phyloP scores from a whole-genome alignment of 2,329 filamentous ascomycete species.

The Neurospora crassa region DNA sequence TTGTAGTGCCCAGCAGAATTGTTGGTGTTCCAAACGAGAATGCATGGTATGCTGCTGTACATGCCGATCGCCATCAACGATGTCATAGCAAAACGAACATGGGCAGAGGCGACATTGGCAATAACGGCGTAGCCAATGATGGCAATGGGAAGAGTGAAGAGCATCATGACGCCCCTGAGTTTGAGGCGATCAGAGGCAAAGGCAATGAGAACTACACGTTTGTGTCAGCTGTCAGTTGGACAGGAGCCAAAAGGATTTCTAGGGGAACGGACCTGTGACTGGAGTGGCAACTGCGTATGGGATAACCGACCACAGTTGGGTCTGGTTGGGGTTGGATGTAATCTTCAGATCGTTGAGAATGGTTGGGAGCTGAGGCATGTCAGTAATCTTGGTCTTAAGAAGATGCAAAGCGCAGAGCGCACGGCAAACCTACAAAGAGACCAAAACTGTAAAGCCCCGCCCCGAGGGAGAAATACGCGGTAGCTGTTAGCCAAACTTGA shows the following conservation, averaged over 20 bases:
- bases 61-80: conserved; percentile 58
- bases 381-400: background rate
- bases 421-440: conserved; percentile 42
- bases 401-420: background rate
- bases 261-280: conserved; percentile 32
- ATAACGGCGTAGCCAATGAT: conserved; percentile 58
- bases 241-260: background rate
- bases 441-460: conserved; percentile 54
- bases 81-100: conserved; percentile 54
- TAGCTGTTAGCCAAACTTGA: conserved; percentile 54
- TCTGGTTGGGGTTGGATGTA: conserved; percentile 43
- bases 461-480: conserved; percentile 50
- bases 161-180: conserved; percentile 51
- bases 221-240: background rate
- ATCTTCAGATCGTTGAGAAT: conserved; percentile 50
- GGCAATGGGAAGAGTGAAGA: conserved; percentile 51
- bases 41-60: conserved; percentile 52
- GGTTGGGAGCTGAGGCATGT: conserved; percentile 41
- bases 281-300: conserved; percentile 52
- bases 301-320: conserved; percentile 55
- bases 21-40: conserved; percentile 58
- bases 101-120: conserved; percentile 40
- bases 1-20: conserved; percentile 63
- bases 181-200: conserved; percentile 51
- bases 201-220: conserved; percentile 36